Percentiles rank a stretch among this genome's conserved stretches.
phyloP scores from a whole-genome alignment of 2,329 filamentous ascomycete species.

The Dactylellina parvicollis region DNA sequence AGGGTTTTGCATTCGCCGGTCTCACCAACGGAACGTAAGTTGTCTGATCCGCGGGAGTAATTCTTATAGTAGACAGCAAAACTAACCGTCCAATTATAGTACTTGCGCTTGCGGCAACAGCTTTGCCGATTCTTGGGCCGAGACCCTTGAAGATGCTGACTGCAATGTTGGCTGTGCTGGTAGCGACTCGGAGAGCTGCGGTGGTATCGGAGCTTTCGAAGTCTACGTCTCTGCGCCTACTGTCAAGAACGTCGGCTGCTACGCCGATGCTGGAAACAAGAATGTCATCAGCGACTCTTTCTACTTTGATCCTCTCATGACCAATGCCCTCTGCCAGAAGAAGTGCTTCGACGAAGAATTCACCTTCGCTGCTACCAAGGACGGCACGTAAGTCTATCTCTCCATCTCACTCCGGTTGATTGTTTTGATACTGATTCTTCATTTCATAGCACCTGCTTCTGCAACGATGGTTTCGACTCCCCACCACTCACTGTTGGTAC shows the following conservation, averaged over 20 bases:
- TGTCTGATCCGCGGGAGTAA: background rate
- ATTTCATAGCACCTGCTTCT: slow-evolving; percentile 11
- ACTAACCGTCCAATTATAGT: slow-evolving; percentile 2
- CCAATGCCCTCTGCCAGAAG: slow-evolving; percentile 4
- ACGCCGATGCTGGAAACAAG: slow-evolving; percentile 13
- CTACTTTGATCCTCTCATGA: slow-evolving; percentile 6
- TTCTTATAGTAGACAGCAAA: background rate
- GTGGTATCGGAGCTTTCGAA: slow-evolving; percentile 11
- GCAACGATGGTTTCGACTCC: slow-evolving; percentile 10
- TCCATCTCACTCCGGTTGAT: too few relatives aligned
- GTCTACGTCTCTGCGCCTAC: slow-evolving; percentile 2
- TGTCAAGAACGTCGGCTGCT: slow-evolving; percentile 1
- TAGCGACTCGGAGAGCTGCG: background rate
- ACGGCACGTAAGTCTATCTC: slow-evolving; percentile 26
- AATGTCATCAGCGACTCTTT: background rate
- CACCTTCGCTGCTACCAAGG: slow-evolving; percentile 20
- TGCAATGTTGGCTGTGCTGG: slow-evolving; percentile 5
- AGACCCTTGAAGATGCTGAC: background rate
- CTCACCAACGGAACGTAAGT: slow-evolving; percentile 37
- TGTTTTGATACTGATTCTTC: background rate
- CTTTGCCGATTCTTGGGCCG: slow-evolving; percentile 11
- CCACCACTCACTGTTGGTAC: slow-evolving; percentile 8
- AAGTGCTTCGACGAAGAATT: slow-evolving; percentile 6
- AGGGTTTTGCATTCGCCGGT: slow-evolving; percentile 14
- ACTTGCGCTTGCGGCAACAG: slow-evolving; percentile 21